Evolutionary conservation across 257 asterid species (phyloP), one percentile per base, ranked within the genome.

Genomic region (Sherardia arvensis): DNA sequence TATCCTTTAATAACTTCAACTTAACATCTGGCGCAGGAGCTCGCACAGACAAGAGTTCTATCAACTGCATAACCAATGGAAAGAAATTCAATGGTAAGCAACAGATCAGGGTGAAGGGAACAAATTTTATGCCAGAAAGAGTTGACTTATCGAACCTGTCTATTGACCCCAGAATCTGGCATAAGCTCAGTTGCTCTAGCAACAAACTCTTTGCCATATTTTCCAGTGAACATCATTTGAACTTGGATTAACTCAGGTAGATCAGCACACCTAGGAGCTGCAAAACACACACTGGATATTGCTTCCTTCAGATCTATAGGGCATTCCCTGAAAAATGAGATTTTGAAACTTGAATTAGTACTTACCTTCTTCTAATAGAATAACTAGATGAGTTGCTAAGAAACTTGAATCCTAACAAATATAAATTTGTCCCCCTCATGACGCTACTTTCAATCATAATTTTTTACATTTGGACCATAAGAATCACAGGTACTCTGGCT

Each of bases 221-320:
- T 93, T 8, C 87, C 86, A 36, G 84, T 81, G 73, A 93, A 93
- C 47, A 80, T 58, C 80, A 90, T 57, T 71, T 87, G 97, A 64
- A 75, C 95, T 68, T 84, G 94, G 53, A 74, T 76, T 86, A 93
- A 74, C 80, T 93, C 97, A 2, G 87, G 79, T 22, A 93, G 85
- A 85, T 93, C 99, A 23, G 96, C 90, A 69, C 97, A 93, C 77
- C 99, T 85, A 63, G 97, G 99, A 68, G 99, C 96, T 17, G 99
- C 96, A 80, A 90, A 93, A 83, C 97, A 90, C 66, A 93, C 67
- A 61, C 96, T 93, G 56, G 96, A 90, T 78, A 93, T 93, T 12
- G 97, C 95, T 77, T 93, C 99, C 73, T 93, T 93, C 86, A 93
- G 76, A 75, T 93, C 99, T 70, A 90, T 71, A 65, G 99, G 99